Conservation (phyloP, 1,284 basidiomycete genomes). For the Malassezia furfur region DNA sequence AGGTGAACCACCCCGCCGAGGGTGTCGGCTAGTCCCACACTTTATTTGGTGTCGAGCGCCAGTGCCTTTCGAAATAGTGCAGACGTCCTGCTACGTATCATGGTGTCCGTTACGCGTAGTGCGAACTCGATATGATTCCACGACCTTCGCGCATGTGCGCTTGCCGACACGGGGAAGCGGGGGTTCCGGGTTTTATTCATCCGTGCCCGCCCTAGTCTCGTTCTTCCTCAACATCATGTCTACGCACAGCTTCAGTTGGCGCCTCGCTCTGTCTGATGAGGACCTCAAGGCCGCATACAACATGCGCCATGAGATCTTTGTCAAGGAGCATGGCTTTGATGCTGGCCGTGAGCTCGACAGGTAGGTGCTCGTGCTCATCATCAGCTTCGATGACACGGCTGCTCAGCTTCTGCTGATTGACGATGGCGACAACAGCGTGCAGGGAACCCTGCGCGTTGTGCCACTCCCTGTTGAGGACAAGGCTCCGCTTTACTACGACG, state of each 20-base stretch:
- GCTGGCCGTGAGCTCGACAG: slow-evolving; percentile 12
- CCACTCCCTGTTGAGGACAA: slow-evolving; percentile 3
- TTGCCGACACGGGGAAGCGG: no score
- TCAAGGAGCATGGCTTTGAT: slow-evolving; percentile 12
- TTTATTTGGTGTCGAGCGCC: no score
- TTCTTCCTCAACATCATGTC: neutral
- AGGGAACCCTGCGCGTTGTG: slow-evolving; percentile 8
- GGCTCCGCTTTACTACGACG: neutral
- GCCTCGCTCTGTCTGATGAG: neutral
- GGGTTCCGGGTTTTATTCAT: neutral
- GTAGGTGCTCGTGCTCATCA: neutral
- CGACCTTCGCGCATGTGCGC: no score
- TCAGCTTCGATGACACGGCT: slow-evolving; percentile 5
- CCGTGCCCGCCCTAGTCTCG: neutral
- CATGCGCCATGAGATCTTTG: slow-evolving; percentile 10
- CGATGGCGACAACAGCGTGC: neutral
- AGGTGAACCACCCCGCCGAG: no score
- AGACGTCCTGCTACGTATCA: no score
- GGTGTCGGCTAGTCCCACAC: no score
- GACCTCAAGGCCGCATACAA: slow-evolving; percentile 10
- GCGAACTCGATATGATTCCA: no score
- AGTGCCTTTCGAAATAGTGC: no score
- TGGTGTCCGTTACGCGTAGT: no score
- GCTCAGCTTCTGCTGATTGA: slow-evolving; percentile 6
- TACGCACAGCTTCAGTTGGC: neutral